These are phyloP conservation scores for Didymella glomerata DNA, from an alignment of 2,329 filamentous ascomycete species.

Conservation along the genomic window DNA sequence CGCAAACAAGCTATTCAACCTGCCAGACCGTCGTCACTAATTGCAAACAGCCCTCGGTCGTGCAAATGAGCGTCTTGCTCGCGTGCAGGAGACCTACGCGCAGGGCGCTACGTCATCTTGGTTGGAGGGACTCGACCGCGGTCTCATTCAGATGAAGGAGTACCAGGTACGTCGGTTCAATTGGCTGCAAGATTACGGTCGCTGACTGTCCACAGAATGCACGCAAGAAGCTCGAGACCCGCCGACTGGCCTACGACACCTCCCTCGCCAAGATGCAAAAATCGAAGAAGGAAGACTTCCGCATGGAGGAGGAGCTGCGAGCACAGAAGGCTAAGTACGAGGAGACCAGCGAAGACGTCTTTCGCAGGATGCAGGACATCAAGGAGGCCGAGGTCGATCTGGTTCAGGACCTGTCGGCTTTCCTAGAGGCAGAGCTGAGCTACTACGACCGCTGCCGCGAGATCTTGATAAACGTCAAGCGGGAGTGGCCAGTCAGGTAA, in stretches of 20 bases:
- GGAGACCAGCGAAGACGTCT: constrained; percentile 90
- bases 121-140: constrained; percentile 91
- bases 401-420: constrained; percentile 78
- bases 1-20: constrained; percentile 39
- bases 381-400: constrained; percentile 89
- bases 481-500: constrained; percentile 72
- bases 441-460: constrained; percentile 93
- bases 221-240: constrained; percentile 92
- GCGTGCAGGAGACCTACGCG: constrained; percentile 84
- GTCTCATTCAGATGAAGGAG: constrained; percentile 94
- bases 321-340: constrained; percentile 95
- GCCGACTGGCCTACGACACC: constrained; percentile 89
- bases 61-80: constrained; percentile 86
- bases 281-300: constrained; percentile 90
- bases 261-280: constrained; percentile 91
- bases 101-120: constrained; percentile 80
- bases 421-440: constrained; percentile 87
- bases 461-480: constrained; percentile 74
- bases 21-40: constrained; percentile 26
- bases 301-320: constrained; percentile 90
- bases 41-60: constrained; percentile 71
- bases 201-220: constrained; percentile 63
- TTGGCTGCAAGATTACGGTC: not conserved
- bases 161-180: constrained; percentile 74
- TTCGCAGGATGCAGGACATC: constrained; percentile 93